These are phyloP conservation scores for Calonectria pauciramosa DNA, from an alignment of 2,329 filamentous ascomycete species.

Conservation along the genomic window DNA sequence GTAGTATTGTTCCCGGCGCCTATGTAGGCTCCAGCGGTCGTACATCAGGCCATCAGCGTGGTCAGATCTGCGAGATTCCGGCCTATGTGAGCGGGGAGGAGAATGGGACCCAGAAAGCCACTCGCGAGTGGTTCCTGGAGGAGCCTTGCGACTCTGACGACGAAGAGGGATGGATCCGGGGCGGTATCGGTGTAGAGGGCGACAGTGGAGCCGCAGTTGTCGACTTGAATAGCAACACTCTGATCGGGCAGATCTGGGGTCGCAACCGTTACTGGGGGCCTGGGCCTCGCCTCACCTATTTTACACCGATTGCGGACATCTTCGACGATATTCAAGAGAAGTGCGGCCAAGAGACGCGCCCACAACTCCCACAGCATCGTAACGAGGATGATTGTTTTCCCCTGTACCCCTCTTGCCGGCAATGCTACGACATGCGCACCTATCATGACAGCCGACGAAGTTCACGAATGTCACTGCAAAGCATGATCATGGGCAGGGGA, in stretches of 20 bases:
- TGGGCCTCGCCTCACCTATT: conserved; percentile 57
- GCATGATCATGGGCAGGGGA: conserved; percentile 55
- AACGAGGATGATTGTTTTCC: conserved; percentile 57
- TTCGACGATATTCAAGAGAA: conserved; percentile 62
- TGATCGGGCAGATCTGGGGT: conserved; percentile 61
- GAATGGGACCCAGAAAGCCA: conserved; percentile 58
- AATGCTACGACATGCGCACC: conserved; percentile 57
- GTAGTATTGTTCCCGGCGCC: conserved; percentile 51
- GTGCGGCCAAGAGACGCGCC: conserved; percentile 55
- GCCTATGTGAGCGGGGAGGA: conserved; percentile 55
- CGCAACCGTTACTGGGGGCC: conserved; percentile 59
- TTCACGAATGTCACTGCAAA: conserved; percentile 57
- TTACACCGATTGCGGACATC: conserved; percentile 59
- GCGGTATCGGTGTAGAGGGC: conserved; percentile 60
- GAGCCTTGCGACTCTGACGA: conserved; percentile 54
- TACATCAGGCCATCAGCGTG: conserved; percentile 59
- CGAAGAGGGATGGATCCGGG: conserved; percentile 60
- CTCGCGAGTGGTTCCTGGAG: conserved; percentile 62
- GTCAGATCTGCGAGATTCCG: conserved; percentile 59
- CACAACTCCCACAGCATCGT: conserved; percentile 56
- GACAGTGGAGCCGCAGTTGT: conserved; percentile 61
- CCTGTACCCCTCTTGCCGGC: conserved; percentile 56
- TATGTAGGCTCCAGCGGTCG: conserved; percentile 57
- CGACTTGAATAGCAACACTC: conserved; percentile 54
- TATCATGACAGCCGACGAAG: conserved; percentile 59